These are phyloP conservation scores for Didymella segeticola DNA, from an alignment of 2,329 filamentous ascomycete genomes.

Conservation along the genomic window DNA sequence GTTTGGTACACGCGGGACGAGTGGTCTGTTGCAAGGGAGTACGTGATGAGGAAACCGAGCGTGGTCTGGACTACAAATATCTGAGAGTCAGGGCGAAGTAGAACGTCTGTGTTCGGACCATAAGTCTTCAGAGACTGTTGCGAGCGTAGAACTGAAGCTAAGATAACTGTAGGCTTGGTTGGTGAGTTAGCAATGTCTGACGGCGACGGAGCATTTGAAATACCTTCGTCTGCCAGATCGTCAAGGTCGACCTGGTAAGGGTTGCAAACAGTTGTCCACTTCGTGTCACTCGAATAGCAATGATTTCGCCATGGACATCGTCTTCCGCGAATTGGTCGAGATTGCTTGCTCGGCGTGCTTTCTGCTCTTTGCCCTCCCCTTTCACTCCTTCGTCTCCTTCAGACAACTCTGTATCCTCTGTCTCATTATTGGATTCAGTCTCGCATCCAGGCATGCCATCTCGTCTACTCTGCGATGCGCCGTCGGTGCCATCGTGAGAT, in stretches of 20 bases:
- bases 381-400: conserved; percentile 15
- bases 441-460: conserved; percentile 21
- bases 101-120: conserved; percentile 81
- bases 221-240: conserved; percentile 97
- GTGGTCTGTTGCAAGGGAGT: conserved; percentile 85
- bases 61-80: conserved; percentile 91
- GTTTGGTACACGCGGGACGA: conserved; percentile 85
- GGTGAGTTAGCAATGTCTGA: conserved; percentile 30
- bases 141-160: conserved; percentile 86
- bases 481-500: conserved; percentile 64
- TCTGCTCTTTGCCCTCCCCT: conserved; percentile 17
- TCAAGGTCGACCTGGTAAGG: conserved; percentile 82
- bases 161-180: conserved; percentile 80
- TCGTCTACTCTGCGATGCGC: conserved; percentile 29
- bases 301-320: conserved; percentile 67
- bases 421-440: conserved; percentile 12
- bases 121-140: conserved; percentile 79
- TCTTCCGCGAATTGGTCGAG: conserved; percentile 35
- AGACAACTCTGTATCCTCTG: conserved; percentile 19
- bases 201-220: conserved; percentile 30
- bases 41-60: conserved; percentile 89
- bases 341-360: conserved; percentile 4
- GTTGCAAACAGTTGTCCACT: conserved; percentile 85
- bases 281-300: conserved; percentile 78
- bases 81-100: conserved; percentile 88